phyloP scores from a whole-genome alignment of 768 basidiomycete species.

The Nidularia pulvinata region DNA sequence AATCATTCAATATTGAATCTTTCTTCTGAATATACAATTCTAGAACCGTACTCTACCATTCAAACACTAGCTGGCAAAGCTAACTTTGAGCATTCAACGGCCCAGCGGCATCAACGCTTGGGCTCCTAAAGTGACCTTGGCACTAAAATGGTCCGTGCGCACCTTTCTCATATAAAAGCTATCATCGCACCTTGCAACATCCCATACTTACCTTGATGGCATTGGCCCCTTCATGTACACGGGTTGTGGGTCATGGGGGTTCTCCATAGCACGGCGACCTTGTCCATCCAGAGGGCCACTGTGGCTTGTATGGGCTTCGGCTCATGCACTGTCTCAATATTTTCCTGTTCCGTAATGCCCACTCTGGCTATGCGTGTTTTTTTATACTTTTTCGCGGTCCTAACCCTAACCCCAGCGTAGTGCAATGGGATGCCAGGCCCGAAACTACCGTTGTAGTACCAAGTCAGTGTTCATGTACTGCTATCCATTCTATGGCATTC shows the following conservation, averaged over 20 bases:
- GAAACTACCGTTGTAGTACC: no score
- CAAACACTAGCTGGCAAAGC: no score
- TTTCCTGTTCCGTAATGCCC: conserved; percentile 64
- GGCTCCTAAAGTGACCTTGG: no score
- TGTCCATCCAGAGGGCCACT: conserved; percentile 47
- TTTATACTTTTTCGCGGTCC: conserved; percentile 13
- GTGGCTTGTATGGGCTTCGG: conserved; percentile 60
- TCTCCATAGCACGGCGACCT: no score
- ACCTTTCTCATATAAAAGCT: conserved; percentile 17
- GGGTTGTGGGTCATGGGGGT: conserved; percentile 41
- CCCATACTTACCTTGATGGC: no score
- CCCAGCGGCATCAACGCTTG: no score
- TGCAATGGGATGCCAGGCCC: conserved; percentile 21
- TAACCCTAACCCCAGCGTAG: conserved; percentile 35
- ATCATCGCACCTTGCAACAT: conserved; percentile 28
- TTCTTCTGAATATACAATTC: no score
- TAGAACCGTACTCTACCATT: no score
- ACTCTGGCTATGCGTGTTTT: conserved; percentile 48
- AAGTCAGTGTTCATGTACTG: no score
- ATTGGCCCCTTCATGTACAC: conserved; percentile 35
- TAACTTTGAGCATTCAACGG: no score
- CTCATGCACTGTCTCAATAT: conserved; percentile 72
- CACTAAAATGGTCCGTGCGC: conserved; percentile 15
- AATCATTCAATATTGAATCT: no score
- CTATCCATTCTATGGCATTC: no score